These are phyloP conservation scores for Smittium mucronatum DNA, from an alignment of 371 early-diverging fungal genomes.

Conservation along the genomic window DNA sequence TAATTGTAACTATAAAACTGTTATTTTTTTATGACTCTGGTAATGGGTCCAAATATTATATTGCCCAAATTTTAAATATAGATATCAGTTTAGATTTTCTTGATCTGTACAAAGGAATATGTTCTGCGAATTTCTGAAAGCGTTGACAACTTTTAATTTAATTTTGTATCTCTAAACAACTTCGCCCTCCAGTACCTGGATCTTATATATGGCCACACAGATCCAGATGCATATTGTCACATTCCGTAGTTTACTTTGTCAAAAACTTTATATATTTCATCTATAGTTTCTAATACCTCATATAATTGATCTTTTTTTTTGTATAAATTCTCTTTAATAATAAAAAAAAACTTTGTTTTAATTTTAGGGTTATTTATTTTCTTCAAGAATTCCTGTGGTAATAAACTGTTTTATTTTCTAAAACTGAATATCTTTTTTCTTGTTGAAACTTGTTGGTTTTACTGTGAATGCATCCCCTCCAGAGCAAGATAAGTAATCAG, in stretches of 20 bases:
- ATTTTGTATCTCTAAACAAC: too few relatives aligned
- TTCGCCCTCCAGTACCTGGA: not conserved
- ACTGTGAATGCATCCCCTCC: not conserved
- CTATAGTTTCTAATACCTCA: not conserved
- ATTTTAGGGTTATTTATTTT: not conserved
- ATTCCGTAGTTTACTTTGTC: not conserved
- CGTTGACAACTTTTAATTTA: too few relatives aligned
- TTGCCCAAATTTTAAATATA: not conserved
- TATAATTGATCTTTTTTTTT: not conserved
- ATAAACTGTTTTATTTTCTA: not conserved
- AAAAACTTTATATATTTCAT: not conserved
- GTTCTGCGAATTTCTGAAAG: too few relatives aligned
- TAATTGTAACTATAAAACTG: not conserved
- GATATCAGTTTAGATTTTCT: not conserved
- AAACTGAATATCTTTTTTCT: not conserved
- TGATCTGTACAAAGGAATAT: not conserved
- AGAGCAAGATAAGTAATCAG: not conserved
- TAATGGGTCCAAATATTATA: not conserved
- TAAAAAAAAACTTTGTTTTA: not conserved
- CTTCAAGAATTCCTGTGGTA: not conserved
- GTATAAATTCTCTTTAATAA: not conserved
- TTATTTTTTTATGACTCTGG: not conserved
- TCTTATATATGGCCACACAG: not conserved
- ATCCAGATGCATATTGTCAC: not conserved
- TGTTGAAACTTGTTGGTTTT: not conserved